Base-by-base conservation (phyloP, 768 basidiomycete genomes). In the Leccinum variicolor region DNA sequence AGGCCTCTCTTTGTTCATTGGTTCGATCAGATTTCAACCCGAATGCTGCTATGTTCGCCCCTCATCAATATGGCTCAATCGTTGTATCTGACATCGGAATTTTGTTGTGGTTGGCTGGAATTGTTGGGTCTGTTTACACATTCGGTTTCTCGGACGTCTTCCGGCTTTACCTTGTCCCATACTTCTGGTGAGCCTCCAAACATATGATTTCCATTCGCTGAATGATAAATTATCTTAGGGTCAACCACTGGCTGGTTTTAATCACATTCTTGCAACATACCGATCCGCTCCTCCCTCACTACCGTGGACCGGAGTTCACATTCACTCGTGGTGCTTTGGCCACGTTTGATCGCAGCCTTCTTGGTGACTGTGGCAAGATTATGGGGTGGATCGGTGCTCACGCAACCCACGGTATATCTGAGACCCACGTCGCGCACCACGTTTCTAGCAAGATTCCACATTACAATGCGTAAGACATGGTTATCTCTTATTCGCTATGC, bases 181-280 rank as follows among this genome's bases (percentile, higher is more conserved):
- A 98, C 77, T 80, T 98, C 59, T 93, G 90, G 89, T 77, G 59
- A 56, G 73, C 57, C 1, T 31, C 3, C 28, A 28, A 10, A 13
- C 39, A 26, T 7, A 2, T 39, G 14, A 19, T 29, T 10, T 13
- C 48, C 11, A 21, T 34, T 55, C 28, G 13, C 54, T 50, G 9
- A 48, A 15, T 28, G 4, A 58, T 31, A 17, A 4, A 60, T 46
- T 23, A 46, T 14, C 13, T 10, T 58, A 87, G 84, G 86, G 85
- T 89, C 54, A 92, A 92, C 79, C 92, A 94, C 80, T 97, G 94
- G 94, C 82, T 98, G 54, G 92, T 98, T 56, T 68, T 94, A 66
- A 97, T 98, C 78, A 97, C 94, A 19, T 98, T 93, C 89, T 81
- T 98, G 52, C 96, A 99, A 77, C 96, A 99, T 79, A 98, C 96